Evolutionary conservation across 2,329 filamentous ascomycete genomes (phyloP), one percentile per base, ranked within the genome.

Genomic region (Phaeosphaeriaceae sp.): DNA sequence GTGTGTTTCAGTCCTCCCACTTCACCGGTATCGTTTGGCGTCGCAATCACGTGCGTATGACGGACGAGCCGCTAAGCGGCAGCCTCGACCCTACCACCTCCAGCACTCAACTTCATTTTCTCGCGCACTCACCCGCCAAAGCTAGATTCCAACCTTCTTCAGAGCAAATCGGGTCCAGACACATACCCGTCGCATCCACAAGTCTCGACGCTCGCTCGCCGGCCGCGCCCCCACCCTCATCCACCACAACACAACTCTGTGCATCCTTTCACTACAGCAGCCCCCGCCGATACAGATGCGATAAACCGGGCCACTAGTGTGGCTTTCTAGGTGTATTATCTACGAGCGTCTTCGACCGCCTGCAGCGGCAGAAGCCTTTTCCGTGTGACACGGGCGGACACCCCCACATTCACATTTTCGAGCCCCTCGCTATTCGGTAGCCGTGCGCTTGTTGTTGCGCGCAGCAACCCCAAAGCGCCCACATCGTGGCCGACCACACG

Each of bases 351-450:
- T 30, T 19, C 21, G 19, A 19, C 15, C 17, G 15, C 42, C 44
- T 48, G 28, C 44, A 24, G 26, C 21, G 52, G 30, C 43, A 32
- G 22, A 26, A 26, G 35, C 49, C 28, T 53, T 49, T 50, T 55
- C 28, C 17, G 32, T 42, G 59, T 54, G 52, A 43, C 42, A 50
- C 58, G 53, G n/a, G 21, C 47, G 26, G 23, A 24, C 61, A 54
- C 58, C 69, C 69, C 70, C 71, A 71, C 70, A 69, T 63, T 62
- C 59, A 55, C 65, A 68, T 66, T 70, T 72, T 73, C 68, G 51
- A 69, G 52, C 66, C 66, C 68, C 66, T 72, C 70, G 66, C 60
- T 54, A 44, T 50, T 52, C 58, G 57, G 52, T 55, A 64, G 56
- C 60, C 61, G 59, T 64, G 51, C 56, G 64, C 60, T 61, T 61